Base-by-base conservation (phyloP, 2,329 filamentous ascomycete species). In the Claviceps pusilla region DNA sequence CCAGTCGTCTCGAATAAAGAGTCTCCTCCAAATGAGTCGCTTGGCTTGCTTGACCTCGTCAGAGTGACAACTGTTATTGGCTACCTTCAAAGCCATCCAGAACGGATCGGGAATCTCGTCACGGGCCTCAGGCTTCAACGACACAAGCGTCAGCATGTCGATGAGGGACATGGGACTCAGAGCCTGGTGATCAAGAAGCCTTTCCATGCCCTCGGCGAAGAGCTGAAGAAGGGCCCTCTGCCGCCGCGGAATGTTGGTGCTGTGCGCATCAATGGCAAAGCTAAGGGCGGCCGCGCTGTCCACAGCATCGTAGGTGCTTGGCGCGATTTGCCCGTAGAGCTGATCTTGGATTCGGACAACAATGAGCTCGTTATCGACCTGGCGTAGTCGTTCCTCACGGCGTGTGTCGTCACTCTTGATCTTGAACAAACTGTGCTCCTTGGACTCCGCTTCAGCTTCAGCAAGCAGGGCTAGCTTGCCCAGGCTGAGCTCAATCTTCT, bases 401-500 rank as follows among this genome's bases (percentile, higher is more conserved):
- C 63, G 62, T 7, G 62, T 62, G 33, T 68, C 64, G 57, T 70
- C 67, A 2, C 62, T 52, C 57, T 68, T 62, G 43, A 65, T 62
- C 58, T 76, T 70, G 54, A 74, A 66, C 53, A 66, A 63, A 54
- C 69, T 63, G 51, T 51, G 51, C 10, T 35, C 29, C 42, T 56
- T 45, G 5, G 54, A 49, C n/a, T 37, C 51, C 7, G 33, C 64
- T 52, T 71, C 68, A 7, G 71, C 74, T 43, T 82, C 79, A 16
- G 87, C 87, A 59, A 96, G 70, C 53, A 82, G 76, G 16, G 84
- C 80, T 49, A 98, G 76, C 69, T 96, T 97, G 41, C 87, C 86
- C 43, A 98, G 76, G 56, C 89, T 95, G 31, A 97, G 73, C 68
- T 97, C 86, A 39, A 95, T 87, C 68, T 94, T 93, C 72, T 95